Base-by-base conservation (phyloP, 2,329 filamentous ascomycete species). In the Trichoderma endophyticum region DNA sequence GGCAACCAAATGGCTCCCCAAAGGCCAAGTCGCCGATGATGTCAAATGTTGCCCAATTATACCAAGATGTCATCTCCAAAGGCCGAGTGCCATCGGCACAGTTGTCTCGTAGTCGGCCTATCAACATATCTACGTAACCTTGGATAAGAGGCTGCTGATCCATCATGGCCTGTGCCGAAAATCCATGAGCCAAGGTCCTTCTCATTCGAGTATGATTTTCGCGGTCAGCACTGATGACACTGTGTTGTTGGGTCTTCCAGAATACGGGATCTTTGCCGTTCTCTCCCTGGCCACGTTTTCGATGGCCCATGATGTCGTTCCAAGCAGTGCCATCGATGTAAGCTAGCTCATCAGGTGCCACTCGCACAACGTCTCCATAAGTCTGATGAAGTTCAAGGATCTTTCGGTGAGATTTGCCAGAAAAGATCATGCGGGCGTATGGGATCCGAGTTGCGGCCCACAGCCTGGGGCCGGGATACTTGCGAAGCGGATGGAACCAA, bases 21-120 rank as follows among this genome's bases (percentile, higher is more conserved):
- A 80, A 79, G 18, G 74, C 70, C 2, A 80, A 73, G 48, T 79
- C 75, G 14, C 78, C 78, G 18, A 80, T 79, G 5, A 80, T 64
- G 56, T 80, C 79, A 59, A 80, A 80, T 0, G 78, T 78, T 11
- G 74, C 73, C 54, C 66, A 78, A 56, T 76, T 77, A 73, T 76
- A 79, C 79, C 75, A 80, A 21, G 73, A 67, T 0, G 73, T 73
- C 34, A 81, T 70, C 54, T 81, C 74, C 60, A 78, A 21, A 2
- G 71, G 14, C 66, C 71, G 24, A 30, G n/a, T 71, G 1, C 61
- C 71, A 26, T 69, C 36, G 1, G 36, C 68, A 26, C 72, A 74
- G 5, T 75, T 73, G 15, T 77, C 72, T 51, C 72, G 65, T 21
- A 79, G 66, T 26, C 70, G 51, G n/a, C 73, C n/a, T 34, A 78